Conservation (phyloP, 106 monocot genomes). For the Alisma plantagoaquatica region DNA sequence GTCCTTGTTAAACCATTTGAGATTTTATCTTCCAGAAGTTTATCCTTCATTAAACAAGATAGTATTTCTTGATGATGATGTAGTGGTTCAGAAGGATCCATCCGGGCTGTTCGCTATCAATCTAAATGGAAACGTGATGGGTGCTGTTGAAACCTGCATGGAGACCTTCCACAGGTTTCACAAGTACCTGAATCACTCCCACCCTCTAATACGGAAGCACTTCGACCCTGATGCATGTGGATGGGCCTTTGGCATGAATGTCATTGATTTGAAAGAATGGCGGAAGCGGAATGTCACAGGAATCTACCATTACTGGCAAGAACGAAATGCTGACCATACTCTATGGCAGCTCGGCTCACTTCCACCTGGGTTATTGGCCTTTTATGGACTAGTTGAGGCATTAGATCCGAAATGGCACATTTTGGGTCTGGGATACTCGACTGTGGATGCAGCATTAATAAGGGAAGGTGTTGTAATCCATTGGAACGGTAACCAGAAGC, state of each 20-base stretch:
- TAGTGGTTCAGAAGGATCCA: constrained; percentile 46
- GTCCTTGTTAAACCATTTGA: no score
- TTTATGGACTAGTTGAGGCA: constrained; percentile 43
- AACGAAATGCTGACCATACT: constrained; percentile 39
- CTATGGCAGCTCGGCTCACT: constrained; percentile 54
- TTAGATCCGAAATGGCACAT: constrained; percentile 56
- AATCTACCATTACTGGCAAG: no score
- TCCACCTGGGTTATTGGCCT: constrained; percentile 47
- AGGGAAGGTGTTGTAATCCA: constrained; percentile 32
- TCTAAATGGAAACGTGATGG: no score
- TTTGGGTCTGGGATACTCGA: constrained; percentile 46
- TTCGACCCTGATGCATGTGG: no score
- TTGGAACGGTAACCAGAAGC: constrained; percentile 51
- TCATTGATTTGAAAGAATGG: no score
- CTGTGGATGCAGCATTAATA: constrained; percentile 23
- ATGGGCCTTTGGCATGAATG: no score
- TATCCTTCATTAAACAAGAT: no score
- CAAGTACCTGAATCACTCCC: constrained; percentile 53
- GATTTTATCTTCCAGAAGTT: no score
- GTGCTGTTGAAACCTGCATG: no score
- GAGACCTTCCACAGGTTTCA: constrained; percentile 28
- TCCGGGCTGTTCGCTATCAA: constrained; percentile 34
- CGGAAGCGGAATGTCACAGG: no score
- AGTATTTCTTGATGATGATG: constrained; percentile 60
- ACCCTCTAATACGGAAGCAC: constrained; percentile 24